These are phyloP conservation scores for Metschnikowia baotianmanensis DNA, from an alignment of 805 yeast genomes.

Conservation along the genomic window DNA sequence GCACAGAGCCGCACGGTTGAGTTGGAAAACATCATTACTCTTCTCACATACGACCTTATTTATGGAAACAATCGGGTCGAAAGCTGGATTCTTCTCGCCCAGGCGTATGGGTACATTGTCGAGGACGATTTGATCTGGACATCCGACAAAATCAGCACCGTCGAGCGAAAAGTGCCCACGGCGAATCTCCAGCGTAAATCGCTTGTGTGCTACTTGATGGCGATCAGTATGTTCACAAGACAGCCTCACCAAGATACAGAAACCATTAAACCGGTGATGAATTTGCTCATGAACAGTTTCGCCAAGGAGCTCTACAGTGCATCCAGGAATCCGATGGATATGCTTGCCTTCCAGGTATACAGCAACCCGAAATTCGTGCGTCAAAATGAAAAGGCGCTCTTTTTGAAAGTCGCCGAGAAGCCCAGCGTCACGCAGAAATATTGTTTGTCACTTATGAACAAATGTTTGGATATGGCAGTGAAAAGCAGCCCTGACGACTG, in stretches of 20 bases:
- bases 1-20: slow-evolving; percentile 83
- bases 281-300: slow-evolving; percentile 50
- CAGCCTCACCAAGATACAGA: slow-evolving; percentile 1
- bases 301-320: slow-evolving; percentile 61
- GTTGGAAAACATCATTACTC: slow-evolving; percentile 66
- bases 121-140: slow-evolving; percentile 95
- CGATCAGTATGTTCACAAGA: slow-evolving; percentile 43
- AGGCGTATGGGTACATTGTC: slow-evolving; percentile 70
- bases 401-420: slow-evolving; percentile 23
- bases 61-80: slow-evolving; percentile 71
- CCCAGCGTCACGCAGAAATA: slow-evolving; percentile 23
- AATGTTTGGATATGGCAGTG: slow-evolving; percentile 48
- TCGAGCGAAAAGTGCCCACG: slow-evolving; percentile 58
- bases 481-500: slow-evolving; percentile 50
- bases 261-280: slow-evolving; percentile 34
- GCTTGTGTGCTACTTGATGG: slow-evolving; percentile 72
- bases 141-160: slow-evolving; percentile 69
- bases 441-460: slow-evolving; percentile 39
- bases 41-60: slow-evolving; percentile 63
- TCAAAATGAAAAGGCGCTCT: slow-evolving; percentile 25
- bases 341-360: slow-evolving; percentile 50
- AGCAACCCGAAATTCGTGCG: slow-evolving; percentile 35
- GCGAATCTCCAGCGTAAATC: slow-evolving; percentile 68
- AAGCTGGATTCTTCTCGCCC: slow-evolving; percentile 83
- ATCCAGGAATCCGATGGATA: slow-evolving; percentile 61